Percentiles rank a stretch among this genome's conserved stretches.
These are phyloP conservation scores for Pyrus pyrifolia DNA, from an alignment of 306 rosid genomes.

Conservation along the genomic window DNA sequence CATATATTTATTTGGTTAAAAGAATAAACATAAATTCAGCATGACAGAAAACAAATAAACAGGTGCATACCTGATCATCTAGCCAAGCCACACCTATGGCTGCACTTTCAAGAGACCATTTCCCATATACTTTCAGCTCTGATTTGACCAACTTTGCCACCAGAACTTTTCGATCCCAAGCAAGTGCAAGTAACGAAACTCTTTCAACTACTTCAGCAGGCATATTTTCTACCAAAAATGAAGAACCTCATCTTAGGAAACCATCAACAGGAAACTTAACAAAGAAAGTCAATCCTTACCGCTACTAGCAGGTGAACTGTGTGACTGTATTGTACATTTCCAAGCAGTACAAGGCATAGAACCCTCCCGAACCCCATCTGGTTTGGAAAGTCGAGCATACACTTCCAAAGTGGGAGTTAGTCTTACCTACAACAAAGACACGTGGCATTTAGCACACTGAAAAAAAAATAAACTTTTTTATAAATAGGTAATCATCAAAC, in stretches of 20 bases:
- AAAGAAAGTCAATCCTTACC: slow-evolving; percentile 42
- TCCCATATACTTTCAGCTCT: slow-evolving; percentile 69
- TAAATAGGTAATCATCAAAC: slow-evolving; percentile 22
- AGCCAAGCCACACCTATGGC: slow-evolving; percentile 92
- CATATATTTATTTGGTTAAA: background rate
- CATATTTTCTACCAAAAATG: slow-evolving; percentile 41
- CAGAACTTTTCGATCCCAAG: slow-evolving; percentile 92
- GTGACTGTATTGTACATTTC: slow-evolving; percentile 61
- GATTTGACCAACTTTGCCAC: slow-evolving; percentile 87
- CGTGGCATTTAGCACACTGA: slow-evolving; percentile 14
- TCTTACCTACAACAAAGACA: slow-evolving; percentile 54
- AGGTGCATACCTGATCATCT: slow-evolving; percentile 71
- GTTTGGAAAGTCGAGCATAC: slow-evolving; percentile 74
- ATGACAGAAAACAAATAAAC: slow-evolving; percentile 8
- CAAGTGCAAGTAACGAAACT: slow-evolving; percentile 89
- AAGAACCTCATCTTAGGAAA: background rate
- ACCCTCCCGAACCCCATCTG: slow-evolving; percentile 90
- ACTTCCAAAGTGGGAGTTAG: slow-evolving; percentile 65
- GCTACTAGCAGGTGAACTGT: slow-evolving; percentile 37
- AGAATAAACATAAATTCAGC: slow-evolving; percentile 2
- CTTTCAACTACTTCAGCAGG: slow-evolving; percentile 57
- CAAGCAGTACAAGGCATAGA: slow-evolving; percentile 97
- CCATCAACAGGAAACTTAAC: slow-evolving; percentile 15
- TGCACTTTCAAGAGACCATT: slow-evolving; percentile 86
- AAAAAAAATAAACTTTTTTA: slow-evolving; percentile 4